Evolutionary conservation across 495 filamentous ascomycete species (phyloP), one percentile per base, ranked within the genome.

Genomic region (Aspergillus diversus): DNA sequence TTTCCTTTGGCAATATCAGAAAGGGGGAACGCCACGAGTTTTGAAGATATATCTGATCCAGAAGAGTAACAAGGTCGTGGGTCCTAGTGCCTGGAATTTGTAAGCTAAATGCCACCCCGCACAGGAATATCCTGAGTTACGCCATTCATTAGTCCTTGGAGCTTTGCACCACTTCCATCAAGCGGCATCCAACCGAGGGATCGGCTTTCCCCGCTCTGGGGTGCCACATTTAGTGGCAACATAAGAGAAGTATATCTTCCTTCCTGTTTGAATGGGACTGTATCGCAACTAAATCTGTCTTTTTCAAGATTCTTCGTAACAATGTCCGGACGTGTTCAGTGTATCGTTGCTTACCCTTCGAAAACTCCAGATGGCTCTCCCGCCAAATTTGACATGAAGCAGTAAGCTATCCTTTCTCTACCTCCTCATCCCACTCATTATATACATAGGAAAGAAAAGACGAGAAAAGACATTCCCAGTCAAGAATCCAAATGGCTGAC

Each of bases 271-370:
- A 27, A 27, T 27, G 21, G 21, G 21, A 27, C 21, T 27, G 21
- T 27, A 27, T 5, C 39, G 12, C 3, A 43, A 11, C 4, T 5
- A n/a, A 8, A 49, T n/a, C 16, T 49, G 17, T 17, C 46, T 16
- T 21, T 21, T 16, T 49, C 15, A 17, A 49, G 13, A 49, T n/a
- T 17, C 13, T 7, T 17, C 33, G 34, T 35, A 21, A 43, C 1
- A 9, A 57, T 57, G 55, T 37, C 55, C 12, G 33, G 11, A 12
- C n/a, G 11, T 33, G 9, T 59, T 43, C 42, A 59, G 32, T 59
- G 57, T 37, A 59, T 59, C 13, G 42, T 59, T 13, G 39, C 57
- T 4, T 59, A 59, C 43, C 57, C 42, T 9, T 48, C 57, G 3
- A 39, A 34, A 33, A 59, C 39, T 1, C 2, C 16, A 5, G 9